Evolutionary conservation across 2,329 filamentous ascomycete species (phyloP).

Genomic region (Huntiella savannae): DNA sequence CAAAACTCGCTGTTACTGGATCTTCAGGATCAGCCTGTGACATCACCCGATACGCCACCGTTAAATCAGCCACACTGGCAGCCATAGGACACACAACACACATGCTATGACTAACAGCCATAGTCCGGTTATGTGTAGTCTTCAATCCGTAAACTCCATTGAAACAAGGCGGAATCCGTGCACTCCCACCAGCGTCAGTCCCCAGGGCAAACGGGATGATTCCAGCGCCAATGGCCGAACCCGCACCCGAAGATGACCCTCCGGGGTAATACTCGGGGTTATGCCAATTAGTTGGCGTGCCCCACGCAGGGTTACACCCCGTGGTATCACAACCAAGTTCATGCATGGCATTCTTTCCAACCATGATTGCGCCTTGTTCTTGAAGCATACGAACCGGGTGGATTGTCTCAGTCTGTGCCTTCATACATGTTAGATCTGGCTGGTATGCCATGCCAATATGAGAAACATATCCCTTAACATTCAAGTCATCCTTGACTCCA

Average conservation of each 20-base stretch:
- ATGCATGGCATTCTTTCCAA: constrained; percentile 66
- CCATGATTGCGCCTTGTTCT: constrained; percentile 53
- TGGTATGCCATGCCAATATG: constrained; percentile 37
- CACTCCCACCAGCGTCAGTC: constrained; percentile 57
- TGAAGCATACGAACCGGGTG: constrained; percentile 56
- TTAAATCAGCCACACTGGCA: constrained; percentile 56
- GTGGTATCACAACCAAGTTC: constrained; percentile 62
- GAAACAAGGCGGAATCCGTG: constrained; percentile 54
- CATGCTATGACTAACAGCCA: constrained; percentile 32
- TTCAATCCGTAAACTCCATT: constrained; percentile 74
- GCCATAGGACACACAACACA: constrained; percentile 58
- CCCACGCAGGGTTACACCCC: constrained; percentile 61
- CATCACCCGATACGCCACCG: constrained; percentile 66
- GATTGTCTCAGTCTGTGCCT: constrained; percentile 32
- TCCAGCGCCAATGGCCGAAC: constrained; percentile 49
- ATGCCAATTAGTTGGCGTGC: constrained; percentile 61
- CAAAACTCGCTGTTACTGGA: constrained; percentile 42
- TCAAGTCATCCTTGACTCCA: constrained; percentile 65
- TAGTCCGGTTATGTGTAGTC: constrained; percentile 52
- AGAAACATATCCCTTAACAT: constrained; percentile 49
- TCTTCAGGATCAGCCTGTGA: constrained; percentile 49
- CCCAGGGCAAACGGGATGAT: constrained; percentile 59
- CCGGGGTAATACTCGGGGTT: constrained; percentile 62
- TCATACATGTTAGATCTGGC: constrained; percentile 32
- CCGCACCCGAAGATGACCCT: constrained; percentile 61